Conservation (phyloP, 495 filamentous ascomycete genomes). For the Penicillium pulvis region DNA sequence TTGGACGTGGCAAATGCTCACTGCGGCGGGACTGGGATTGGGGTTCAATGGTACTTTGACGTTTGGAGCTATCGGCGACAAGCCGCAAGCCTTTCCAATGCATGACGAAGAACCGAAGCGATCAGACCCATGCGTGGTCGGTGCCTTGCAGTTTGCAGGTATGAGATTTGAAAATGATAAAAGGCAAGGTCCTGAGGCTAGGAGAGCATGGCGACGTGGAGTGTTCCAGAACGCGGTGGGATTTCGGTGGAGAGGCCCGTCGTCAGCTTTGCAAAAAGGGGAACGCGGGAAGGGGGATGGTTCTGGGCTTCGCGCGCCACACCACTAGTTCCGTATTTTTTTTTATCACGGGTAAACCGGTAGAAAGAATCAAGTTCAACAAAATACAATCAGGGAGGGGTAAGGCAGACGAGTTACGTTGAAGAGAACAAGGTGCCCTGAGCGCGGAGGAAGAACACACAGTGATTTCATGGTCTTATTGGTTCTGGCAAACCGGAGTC, state of each 20-base stretch:
- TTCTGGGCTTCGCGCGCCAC: constrained; percentile 4
- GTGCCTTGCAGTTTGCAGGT: constrained; percentile 12
- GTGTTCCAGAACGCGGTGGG: constrained; percentile 34
- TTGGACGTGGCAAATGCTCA: constrained; percentile 46
- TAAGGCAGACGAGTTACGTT: not conserved
- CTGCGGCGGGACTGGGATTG: constrained; percentile 40
- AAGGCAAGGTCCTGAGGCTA: not conserved
- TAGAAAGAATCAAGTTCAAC: too few relatives aligned
- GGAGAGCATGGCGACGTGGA: constrained; percentile 27
- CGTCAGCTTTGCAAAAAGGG: constrained; percentile 33
- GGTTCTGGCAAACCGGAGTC: constrained; percentile 3
- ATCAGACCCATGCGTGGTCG: constrained; percentile 27
- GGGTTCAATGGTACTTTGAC: constrained; percentile 39
- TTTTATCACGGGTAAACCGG: not conserved
- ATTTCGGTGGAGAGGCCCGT: constrained; percentile 24
- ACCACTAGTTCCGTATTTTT: constrained; percentile 1
- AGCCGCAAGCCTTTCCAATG: constrained; percentile 52
- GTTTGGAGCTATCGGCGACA: constrained; percentile 42
- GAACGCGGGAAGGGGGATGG: constrained; percentile 25
- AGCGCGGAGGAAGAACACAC: not conserved
- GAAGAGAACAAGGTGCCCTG: not conserved
- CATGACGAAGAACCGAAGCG: constrained; percentile 34
- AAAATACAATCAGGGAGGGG: not conserved
- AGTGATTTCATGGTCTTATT: constrained; percentile 5
- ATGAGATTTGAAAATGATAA: not conserved